Evolutionary conservation across 2,329 filamentous ascomycete species (phyloP).

Genomic region (Trichoderma breve): DNA sequence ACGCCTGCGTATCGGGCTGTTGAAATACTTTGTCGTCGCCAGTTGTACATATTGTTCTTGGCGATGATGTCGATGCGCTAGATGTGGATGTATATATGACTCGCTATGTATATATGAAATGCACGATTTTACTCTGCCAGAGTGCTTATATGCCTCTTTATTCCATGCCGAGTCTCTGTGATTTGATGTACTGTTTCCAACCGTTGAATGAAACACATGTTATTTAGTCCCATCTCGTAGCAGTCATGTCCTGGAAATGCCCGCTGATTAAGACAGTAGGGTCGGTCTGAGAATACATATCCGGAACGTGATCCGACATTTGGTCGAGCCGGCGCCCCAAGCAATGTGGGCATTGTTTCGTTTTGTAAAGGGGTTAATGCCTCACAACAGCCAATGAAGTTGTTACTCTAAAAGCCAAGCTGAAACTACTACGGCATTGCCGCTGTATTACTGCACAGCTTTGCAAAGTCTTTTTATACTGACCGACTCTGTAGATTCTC

Average conservation of each 20-base stretch:
- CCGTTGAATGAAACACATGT: neutral
- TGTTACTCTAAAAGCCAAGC: neutral
- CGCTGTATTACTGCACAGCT: neutral
- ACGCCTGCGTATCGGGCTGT: neutral
- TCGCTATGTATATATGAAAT: slow-evolving; percentile 18
- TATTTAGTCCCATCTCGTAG: neutral
- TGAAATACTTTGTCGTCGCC: neutral
- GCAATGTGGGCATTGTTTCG: neutral
- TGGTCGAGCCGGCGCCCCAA: neutral
- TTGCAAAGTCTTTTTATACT: neutral
- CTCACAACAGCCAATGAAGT: neutral
- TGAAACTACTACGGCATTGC: neutral
- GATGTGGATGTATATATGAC: slow-evolving; percentile 20
- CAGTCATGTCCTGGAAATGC: neutral
- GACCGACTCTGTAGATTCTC: neutral
- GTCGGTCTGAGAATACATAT: neutral
- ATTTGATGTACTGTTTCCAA: neutral
- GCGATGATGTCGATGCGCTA: slow-evolving; percentile 2
- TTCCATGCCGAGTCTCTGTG: neutral
- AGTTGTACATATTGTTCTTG: slow-evolving; percentile 15
- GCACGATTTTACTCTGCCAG: slow-evolving; percentile 6
- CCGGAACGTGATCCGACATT: neutral
- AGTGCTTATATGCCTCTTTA: neutral
- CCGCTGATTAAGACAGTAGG: neutral
- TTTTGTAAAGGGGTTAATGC: neutral